A percentile compares a stretch with the other conserved stretches of the same genome.
These are phyloP conservation scores for Candida schatavii DNA, from an alignment of 805 yeast species.

Conservation along the genomic window DNA sequence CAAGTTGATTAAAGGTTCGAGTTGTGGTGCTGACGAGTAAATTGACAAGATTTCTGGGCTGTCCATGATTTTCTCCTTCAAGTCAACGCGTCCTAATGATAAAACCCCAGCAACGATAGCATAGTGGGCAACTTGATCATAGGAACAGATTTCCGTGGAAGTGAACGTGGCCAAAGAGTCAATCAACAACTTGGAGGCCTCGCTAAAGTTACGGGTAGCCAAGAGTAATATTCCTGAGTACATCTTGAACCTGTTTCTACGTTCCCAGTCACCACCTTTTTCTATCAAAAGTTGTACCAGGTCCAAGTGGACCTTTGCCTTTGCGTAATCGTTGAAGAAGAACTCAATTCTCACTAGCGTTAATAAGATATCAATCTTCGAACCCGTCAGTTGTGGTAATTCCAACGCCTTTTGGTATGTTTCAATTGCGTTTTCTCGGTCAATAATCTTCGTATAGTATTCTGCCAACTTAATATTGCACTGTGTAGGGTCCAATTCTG, in stretches of 20 bases:
- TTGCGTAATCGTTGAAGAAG: constrained; percentile 74
- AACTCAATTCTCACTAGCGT: constrained; percentile 87
- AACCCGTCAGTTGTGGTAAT: constrained; percentile 80
- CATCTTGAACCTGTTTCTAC: constrained; percentile 91
- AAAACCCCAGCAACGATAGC: constrained; percentile 88
- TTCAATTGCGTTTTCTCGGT: constrained; percentile 63
- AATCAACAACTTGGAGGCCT: constrained; percentile 79
- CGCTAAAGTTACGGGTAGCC: constrained; percentile 82
- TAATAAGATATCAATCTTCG: constrained; percentile 82
- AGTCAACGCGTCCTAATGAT: constrained; percentile 75
- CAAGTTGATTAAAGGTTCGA: constrained; percentile 79
- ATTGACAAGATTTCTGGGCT: constrained; percentile 90
- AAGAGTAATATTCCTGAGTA: constrained; percentile 80
- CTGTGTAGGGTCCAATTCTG: constrained; percentile 77
- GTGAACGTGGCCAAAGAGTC: constrained; percentile 96
- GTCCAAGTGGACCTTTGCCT: constrained; percentile 69
- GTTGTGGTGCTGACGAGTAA: constrained; percentile 61
- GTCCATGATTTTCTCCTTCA: constrained; percentile 82
- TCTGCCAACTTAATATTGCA: constrained; percentile 82
- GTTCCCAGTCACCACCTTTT: constrained; percentile 99
- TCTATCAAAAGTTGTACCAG: constrained; percentile 75
- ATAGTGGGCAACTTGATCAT: constrained; percentile 85
- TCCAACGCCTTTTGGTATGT: constrained; percentile 73
- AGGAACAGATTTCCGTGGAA: constrained; percentile 82
- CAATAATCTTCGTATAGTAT: constrained; percentile 83